These are phyloP conservation scores for Neofusicoccum kwambonambiense DNA, from an alignment of 2,329 filamentous ascomycete genomes.

Conservation along the genomic window DNA sequence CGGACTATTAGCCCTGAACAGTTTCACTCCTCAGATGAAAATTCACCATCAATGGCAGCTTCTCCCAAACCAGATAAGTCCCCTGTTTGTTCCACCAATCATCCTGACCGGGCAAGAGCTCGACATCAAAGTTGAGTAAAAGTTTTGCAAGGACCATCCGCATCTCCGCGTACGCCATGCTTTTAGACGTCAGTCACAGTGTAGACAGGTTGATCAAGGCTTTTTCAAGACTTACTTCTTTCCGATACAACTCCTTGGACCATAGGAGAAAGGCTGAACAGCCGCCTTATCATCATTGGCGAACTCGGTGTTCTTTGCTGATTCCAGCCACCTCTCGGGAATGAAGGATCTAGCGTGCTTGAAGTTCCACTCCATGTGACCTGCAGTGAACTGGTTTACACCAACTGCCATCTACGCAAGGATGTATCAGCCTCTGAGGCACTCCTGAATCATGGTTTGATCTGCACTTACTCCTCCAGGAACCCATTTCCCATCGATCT, in stretches of 20 bases:
- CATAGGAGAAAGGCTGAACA: conserved; percentile 46
- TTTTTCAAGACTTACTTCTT: conserved; percentile 31
- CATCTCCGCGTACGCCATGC: conserved; percentile 42
- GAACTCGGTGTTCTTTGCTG: conserved; percentile 26
- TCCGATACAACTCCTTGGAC: conserved; percentile 39
- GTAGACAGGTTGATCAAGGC: neutral
- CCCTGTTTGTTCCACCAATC: conserved; percentile 30
- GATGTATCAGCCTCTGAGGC: neutral
- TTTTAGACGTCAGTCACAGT: conserved; percentile 18
- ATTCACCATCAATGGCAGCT: conserved; percentile 30
- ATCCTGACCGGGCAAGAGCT: conserved; percentile 34
- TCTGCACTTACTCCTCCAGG: conserved; percentile 27
- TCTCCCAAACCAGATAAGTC: conserved; percentile 39
- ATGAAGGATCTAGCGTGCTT: conserved; percentile 34
- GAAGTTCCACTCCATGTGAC: conserved; percentile 31
- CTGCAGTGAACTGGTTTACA: conserved; percentile 16
- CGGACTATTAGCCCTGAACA: too few species aligned
- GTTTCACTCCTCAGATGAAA: neutral
- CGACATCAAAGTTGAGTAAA: conserved; percentile 39
- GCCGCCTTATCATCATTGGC: conserved; percentile 32
- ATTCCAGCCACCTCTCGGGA: conserved; percentile 43
- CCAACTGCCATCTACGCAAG: neutral
- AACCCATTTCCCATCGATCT: conserved; percentile 37
- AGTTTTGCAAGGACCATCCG: conserved; percentile 39
- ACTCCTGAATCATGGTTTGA: neutral